phyloP scores from a whole-genome alignment of 192 early-diverging fungal genomes.

The Gaertneriomyces sp. region DNA sequence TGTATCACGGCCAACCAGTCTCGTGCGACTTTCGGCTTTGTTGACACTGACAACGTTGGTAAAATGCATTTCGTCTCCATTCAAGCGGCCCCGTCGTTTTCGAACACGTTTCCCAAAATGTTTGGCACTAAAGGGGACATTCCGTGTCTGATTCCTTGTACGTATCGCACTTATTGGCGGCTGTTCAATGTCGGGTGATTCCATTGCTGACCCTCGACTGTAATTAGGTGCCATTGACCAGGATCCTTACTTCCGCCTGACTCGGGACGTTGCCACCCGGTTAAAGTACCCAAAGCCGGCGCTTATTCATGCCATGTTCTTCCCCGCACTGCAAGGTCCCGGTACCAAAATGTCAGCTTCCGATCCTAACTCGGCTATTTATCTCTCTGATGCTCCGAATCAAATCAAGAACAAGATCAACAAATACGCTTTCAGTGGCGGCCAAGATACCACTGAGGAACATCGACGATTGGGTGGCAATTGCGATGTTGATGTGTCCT shows the following conservation, averaged over 20 bases:
- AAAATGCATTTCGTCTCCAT: conserved; percentile 92
- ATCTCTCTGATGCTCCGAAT: conserved; percentile 82
- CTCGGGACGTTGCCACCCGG: conserved; percentile 85
- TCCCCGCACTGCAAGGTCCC: conserved; percentile 88
- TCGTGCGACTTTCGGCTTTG: conserved; percentile 89
- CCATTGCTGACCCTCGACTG: conserved; percentile 1
- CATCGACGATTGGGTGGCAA: conserved; percentile 81
- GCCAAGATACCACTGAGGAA: conserved; percentile 78
- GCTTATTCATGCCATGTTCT: conserved; percentile 91
- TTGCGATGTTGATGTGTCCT: conserved; percentile 92
- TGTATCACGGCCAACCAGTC: conserved; percentile 79
- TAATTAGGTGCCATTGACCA: conserved; percentile 80
- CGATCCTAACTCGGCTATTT: conserved; percentile 82
- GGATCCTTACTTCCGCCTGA: conserved; percentile 98
- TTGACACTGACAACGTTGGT: conserved; percentile 81
- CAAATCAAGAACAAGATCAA: conserved; percentile 99
- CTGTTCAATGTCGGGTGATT: background rate
- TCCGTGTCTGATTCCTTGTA: conserved; percentile 93
- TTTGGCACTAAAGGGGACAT: conserved; percentile 87
- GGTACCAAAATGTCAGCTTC: conserved; percentile 96
- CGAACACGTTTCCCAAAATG: conserved; percentile 92
- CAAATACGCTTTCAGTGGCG: conserved; percentile 90
- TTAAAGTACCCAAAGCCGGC: conserved; percentile 96
- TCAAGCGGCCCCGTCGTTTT: conserved; percentile 93
- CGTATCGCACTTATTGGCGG: background rate